Evolutionary conservation across 2,329 filamentous ascomycete genomes (phyloP).

Genomic region (Alternaria sp.): DNA sequence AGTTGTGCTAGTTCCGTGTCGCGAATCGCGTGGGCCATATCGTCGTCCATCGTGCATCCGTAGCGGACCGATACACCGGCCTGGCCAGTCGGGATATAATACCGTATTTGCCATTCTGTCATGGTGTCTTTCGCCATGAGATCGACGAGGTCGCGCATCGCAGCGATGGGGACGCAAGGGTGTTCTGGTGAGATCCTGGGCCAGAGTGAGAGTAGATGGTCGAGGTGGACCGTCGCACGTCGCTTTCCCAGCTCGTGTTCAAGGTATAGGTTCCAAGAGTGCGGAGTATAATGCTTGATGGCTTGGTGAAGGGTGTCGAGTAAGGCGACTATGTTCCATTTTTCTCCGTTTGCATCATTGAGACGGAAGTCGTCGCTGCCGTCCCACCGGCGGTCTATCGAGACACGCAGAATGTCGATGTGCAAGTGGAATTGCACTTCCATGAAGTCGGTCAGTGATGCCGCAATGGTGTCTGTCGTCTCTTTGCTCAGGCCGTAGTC

Average conservation of each 20-base stretch:
- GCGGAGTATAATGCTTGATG: not conserved
- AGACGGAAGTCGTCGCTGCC: not conserved
- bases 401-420: not conserved
- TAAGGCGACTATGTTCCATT: not conserved
- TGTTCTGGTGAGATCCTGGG: not conserved
- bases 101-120: conserved; percentile 7
- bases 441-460: conserved; percentile 1
- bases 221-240: conserved; percentile 2
- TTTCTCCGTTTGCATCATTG: not conserved
- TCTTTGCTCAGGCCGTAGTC: not conserved
- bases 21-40: not conserved
- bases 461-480: conserved; percentile 4
- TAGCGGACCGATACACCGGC: not conserved
- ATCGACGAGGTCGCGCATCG: not conserved
- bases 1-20: conserved; percentile 1
- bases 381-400: not conserved
- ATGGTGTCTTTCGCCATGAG: conserved; percentile 2
- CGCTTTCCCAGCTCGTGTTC: not conserved
- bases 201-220: conserved; percentile 9
- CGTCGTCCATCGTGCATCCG: not conserved
- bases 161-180: not conserved
- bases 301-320: not conserved
- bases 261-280: not conserved
- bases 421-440: conserved; percentile 5
- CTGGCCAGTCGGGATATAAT: conserved; percentile 5